phyloP scores from a whole-genome alignment of 108 stramenopile species.

The Skeletonema costatum region DNA sequence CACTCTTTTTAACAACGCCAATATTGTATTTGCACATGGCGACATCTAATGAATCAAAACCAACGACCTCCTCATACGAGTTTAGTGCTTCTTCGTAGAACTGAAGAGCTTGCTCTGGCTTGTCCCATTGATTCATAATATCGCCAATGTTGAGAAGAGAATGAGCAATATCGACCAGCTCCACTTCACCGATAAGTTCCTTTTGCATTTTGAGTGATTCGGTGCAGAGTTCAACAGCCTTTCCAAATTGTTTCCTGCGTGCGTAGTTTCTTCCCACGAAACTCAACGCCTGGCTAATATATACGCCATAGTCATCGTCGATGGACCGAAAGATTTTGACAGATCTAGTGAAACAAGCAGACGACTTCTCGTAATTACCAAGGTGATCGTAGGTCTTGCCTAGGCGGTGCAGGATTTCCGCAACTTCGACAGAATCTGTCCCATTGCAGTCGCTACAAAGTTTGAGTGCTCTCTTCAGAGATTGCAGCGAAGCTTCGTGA shows the following conservation, averaged over 20 bases:
- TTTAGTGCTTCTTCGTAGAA: slow-evolving; percentile 45
- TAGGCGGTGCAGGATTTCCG: slow-evolving; percentile 59
- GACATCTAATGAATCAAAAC: slow-evolving; percentile 63
- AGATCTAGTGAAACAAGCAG: slow-evolving; percentile 62
- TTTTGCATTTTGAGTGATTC: slow-evolving; percentile 42
- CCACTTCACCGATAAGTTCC: slow-evolving; percentile 3
- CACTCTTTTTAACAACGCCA: slow-evolving; percentile 57
- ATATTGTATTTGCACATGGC: slow-evolving; percentile 60
- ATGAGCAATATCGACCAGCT: slow-evolving; percentile 26
- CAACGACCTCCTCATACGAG: slow-evolving; percentile 49
- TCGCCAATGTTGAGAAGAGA: slow-evolving; percentile 28
- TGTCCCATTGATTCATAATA: slow-evolving; percentile 50
- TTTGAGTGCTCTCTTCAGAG: slow-evolving; percentile 66
- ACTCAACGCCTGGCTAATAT: slow-evolving; percentile 57
- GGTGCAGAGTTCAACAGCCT: slow-evolving; percentile 53
- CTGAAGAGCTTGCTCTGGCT: slow-evolving; percentile 39
- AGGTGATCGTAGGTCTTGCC: slow-evolving; percentile 66
- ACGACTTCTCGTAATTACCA: slow-evolving; percentile 61
- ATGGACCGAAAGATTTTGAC: slow-evolving; percentile 57
- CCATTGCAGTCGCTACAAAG: slow-evolving; percentile 56
- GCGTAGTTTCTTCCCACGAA: slow-evolving; percentile 61
- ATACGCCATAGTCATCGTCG: slow-evolving; percentile 47
- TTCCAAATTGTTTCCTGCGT: slow-evolving; percentile 40
- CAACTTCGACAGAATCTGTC: slow-evolving; percentile 61
- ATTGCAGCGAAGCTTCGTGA: slow-evolving; percentile 53